Conservation (phyloP, 106 monocot species). For the Triglochin maritima region DNA sequence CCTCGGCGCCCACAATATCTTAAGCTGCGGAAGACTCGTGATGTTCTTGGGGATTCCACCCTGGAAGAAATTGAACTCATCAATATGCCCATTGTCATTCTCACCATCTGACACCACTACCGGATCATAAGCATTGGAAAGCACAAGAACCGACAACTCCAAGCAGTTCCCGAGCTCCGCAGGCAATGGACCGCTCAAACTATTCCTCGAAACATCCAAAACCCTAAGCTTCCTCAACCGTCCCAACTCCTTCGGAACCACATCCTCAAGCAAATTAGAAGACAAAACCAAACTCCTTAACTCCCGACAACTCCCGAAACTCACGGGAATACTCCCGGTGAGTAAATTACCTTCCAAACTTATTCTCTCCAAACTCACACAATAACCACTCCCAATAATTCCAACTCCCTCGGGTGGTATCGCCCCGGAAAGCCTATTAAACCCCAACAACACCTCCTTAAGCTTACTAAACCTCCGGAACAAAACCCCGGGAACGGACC, state of each 20-base stretch:
- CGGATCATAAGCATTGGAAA: slow-evolving; percentile 37
- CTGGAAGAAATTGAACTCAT: slow-evolving; percentile 65
- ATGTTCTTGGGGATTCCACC: slow-evolving; percentile 56
- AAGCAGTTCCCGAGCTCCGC: slow-evolving; percentile 62
- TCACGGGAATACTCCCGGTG: slow-evolving; percentile 34
- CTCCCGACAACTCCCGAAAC: slow-evolving; percentile 48
- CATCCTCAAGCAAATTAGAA: slow-evolving; percentile 48
- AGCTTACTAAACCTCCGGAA: slow-evolving; percentile 30
- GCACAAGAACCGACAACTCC: slow-evolving; percentile 48
- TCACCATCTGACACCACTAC: slow-evolving; percentile 6
- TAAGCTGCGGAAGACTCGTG: slow-evolving; percentile 49
- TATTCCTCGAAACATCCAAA: slow-evolving; percentile 76
- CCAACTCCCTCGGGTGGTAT: slow-evolving; percentile 31
- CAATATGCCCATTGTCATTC: slow-evolving; percentile 8
- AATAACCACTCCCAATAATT: not conserved
- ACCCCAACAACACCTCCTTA: slow-evolving; percentile 24
- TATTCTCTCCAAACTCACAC: slow-evolving; percentile 29
- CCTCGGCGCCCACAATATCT: slow-evolving; percentile 78
- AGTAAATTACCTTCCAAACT: slow-evolving; percentile 51
- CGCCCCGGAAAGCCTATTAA: slow-evolving; percentile 25
- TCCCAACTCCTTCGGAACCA: slow-evolving; percentile 48
- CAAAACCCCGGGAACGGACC: slow-evolving; percentile 23
- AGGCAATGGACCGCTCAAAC: slow-evolving; percentile 57
- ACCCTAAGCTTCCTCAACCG: slow-evolving; percentile 35
- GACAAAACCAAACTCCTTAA: slow-evolving; percentile 37